A percentile compares a stretch with the other conserved stretches of the same genome.
These are phyloP conservation scores for Asterochloris sp. DNA, from an alignment of 139 green algal species.

Conservation along the genomic window DNA sequence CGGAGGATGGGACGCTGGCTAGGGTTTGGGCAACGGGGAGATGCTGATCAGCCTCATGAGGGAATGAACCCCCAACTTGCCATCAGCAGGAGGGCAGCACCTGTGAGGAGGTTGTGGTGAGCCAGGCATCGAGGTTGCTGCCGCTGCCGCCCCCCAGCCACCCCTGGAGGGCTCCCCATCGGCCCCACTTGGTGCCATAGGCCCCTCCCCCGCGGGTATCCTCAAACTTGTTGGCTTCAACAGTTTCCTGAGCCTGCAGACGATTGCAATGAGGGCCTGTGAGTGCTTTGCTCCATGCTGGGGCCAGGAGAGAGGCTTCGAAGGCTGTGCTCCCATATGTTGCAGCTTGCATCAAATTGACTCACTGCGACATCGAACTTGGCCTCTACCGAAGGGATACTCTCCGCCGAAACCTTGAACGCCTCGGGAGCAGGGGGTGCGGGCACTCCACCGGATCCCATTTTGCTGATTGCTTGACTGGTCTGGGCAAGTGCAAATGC, in stretches of 20 bases:
- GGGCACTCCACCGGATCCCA: no score
- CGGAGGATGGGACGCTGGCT: neutral
- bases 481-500: no score
- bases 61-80: neutral
- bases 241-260: neutral
- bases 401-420: no score
- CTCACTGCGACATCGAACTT: no score
- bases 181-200: neutral
- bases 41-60: neutral
- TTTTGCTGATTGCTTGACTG: no score
- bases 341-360: no score
- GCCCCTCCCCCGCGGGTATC: neutral
- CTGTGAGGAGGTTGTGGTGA: conserved; percentile 13
- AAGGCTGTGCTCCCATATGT: no score
- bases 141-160: conserved; percentile 6
- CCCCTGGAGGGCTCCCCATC: neutral
- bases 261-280: no score
- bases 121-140: neutral
- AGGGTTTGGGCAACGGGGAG: neutral
- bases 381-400: no score
- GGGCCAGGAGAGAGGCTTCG: no score
- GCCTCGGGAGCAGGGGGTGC: no score
- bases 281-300: no score
- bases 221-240: conserved; percentile 1
- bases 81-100: neutral